Conservation (phyloP, 345 rosid species). For the Raphanus sativus region DNA sequence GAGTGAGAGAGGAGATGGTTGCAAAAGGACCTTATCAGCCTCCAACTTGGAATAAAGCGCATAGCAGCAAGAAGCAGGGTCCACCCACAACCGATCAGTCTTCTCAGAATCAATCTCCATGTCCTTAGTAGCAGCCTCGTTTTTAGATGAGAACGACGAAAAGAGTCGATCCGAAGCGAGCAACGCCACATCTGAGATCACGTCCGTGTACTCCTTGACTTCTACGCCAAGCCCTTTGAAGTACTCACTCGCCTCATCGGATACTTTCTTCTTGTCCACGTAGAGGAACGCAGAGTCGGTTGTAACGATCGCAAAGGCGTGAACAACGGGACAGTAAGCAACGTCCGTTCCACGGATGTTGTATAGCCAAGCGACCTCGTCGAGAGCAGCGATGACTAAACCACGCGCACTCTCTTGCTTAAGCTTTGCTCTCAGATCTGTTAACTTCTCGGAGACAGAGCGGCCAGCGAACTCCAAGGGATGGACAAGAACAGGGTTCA, state of each 20-base stretch:
- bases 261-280: constrained; percentile 75
- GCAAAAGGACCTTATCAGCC: constrained; percentile 60
- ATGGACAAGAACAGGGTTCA: constrained; percentile 60
- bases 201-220: constrained; percentile 63
- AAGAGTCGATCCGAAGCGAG: constrained; percentile 63
- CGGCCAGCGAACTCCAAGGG: constrained; percentile 71
- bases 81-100: constrained; percentile 70
- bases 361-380: constrained; percentile 99
- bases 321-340: constrained; percentile 86
- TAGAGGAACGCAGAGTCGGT: constrained; percentile 66
- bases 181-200: constrained; percentile 63
- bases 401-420: constrained; percentile 55
- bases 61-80: constrained; percentile 81
- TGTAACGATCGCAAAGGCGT: constrained; percentile 91
- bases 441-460: constrained; percentile 62
- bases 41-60: constrained; percentile 82
- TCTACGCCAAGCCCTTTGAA: constrained; percentile 63
- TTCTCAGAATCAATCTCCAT: constrained; percentile 34
- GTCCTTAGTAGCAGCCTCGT: constrained; percentile 38
- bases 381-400: constrained; percentile 74
- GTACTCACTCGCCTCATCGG: constrained; percentile 56
- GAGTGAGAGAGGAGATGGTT: constrained; percentile 88
- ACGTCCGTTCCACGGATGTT: constrained; percentile 94
- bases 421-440: constrained; percentile 65
- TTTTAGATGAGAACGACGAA: constrained; percentile 33